These are phyloP conservation scores for Mucor saturninus DNA, from an alignment of 371 early-diverging fungal species.

Conservation along the genomic window DNA sequence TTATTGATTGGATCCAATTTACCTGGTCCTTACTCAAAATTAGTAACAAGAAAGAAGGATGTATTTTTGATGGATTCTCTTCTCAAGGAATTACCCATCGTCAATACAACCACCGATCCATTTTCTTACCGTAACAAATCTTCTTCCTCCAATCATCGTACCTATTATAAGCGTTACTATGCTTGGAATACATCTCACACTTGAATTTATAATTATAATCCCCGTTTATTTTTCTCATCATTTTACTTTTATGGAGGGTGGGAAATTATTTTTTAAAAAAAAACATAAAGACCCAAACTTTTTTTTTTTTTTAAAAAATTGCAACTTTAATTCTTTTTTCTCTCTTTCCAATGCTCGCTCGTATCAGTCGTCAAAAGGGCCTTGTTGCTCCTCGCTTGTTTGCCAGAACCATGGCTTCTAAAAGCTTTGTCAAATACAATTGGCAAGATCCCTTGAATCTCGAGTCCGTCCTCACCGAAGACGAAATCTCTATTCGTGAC, in stretches of 20 bases:
- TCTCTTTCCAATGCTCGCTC: slow-evolving; percentile 2
- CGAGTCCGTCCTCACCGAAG: slow-evolving; percentile 86
- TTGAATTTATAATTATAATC: background rate
- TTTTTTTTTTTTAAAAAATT: background rate
- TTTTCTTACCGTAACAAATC: slow-evolving; percentile 4
- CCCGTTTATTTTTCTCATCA: background rate
- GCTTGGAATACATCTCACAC: background rate
- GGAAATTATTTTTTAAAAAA: background rate
- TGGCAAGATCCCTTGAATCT: slow-evolving; percentile 93
- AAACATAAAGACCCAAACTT: background rate
- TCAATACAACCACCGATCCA: background rate
- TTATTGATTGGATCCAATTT: slow-evolving; percentile 44
- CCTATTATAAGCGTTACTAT: slow-evolving; percentile 1
- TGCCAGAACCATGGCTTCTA: slow-evolving; percentile 51
- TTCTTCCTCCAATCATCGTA: slow-evolving; percentile 3
- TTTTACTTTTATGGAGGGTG: background rate
- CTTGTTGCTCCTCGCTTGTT: slow-evolving; percentile 13
- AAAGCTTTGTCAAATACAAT: slow-evolving; percentile 84
- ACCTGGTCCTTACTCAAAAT: slow-evolving; percentile 24
- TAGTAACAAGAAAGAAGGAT: slow-evolving; percentile 20
- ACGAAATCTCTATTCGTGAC: slow-evolving; percentile 86
- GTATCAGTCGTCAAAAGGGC: slow-evolving; percentile 19
- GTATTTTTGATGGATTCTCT: slow-evolving; percentile 32
- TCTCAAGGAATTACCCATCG: slow-evolving; percentile 7
- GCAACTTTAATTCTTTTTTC: background rate